Evolutionary conservation across 768 basidiomycete species (phyloP).

Genomic region (Russula dissimulans): DNA sequence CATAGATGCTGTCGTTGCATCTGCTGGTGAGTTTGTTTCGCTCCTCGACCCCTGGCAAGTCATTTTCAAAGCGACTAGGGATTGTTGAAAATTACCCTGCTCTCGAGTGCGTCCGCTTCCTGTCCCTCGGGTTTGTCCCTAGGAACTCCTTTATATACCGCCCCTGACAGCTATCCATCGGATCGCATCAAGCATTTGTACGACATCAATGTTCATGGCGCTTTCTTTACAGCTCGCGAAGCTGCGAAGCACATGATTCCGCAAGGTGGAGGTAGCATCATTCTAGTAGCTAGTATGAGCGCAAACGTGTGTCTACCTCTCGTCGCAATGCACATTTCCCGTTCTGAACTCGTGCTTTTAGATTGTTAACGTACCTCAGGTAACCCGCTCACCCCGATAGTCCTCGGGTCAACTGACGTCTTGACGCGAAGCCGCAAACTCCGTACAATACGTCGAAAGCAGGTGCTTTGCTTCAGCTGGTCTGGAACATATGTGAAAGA

Average conservation of each 20-base stretch:
- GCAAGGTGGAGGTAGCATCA: conserved; percentile 67
- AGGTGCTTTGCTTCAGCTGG: conserved; percentile 34
- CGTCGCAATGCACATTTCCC: conserved; percentile 7
- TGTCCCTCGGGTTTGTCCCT: not conserved
- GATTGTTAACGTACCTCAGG: conserved; percentile 88
- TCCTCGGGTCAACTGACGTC: not conserved
- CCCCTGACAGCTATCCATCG: conserved; percentile 59
- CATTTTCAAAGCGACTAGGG: conserved; percentile 33
- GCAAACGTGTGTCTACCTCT: conserved; percentile 51
- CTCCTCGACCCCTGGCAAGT: not conserved
- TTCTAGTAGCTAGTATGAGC: conserved; percentile 87
- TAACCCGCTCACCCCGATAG: conserved; percentile 19
- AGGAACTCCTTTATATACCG: not conserved
- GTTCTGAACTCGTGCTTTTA: conserved; percentile 26
- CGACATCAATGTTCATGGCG: conserved; percentile 91
- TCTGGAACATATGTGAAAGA: not conserved
- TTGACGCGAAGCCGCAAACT: conserved; percentile 56
- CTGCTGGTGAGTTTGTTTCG: conserved; percentile 54
- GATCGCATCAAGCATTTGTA: conserved; percentile 77
- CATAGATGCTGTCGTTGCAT: conserved; percentile 79
- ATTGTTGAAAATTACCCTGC: conserved; percentile 86
- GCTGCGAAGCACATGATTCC: conserved; percentile 89
- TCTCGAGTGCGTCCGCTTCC: conserved; percentile 48
- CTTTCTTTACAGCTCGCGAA: conserved; percentile 93
- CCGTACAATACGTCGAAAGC: conserved; percentile 97